Conservation (phyloP, 1,284 basidiomycete genomes). For the Tylopilus orsonianus region DNA sequence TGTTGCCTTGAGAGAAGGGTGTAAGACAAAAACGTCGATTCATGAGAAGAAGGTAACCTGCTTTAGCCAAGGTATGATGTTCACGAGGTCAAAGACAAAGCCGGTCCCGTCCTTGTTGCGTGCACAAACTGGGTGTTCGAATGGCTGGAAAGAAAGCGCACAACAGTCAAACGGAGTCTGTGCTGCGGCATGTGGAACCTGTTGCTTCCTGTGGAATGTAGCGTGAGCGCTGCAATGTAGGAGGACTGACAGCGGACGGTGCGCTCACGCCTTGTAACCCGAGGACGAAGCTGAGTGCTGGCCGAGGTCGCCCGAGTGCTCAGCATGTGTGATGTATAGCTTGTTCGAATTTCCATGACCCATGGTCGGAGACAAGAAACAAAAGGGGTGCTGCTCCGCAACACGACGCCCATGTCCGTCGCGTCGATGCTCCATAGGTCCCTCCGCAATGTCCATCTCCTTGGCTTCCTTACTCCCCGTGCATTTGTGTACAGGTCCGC, state of each 20-base stretch:
- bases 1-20: constrained; percentile 53
- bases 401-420: not conserved
- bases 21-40: constrained; percentile 20
- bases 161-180: constrained; percentile 89
- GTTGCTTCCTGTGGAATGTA: constrained; percentile 53
- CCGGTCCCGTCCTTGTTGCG: constrained; percentile 78
- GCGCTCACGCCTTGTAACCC: constrained; percentile 66
- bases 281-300: constrained; percentile 73
- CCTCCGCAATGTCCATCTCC: constrained; percentile 28
- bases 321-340: constrained; percentile 82
- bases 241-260: not conserved
- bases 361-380: constrained; percentile 43
- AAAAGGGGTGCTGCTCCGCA: constrained; percentile 6
- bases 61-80: constrained; percentile 94
- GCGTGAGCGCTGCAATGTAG: constrained; percentile 5
- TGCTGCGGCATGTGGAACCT: constrained; percentile 58
- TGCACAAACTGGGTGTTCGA: constrained; percentile 87
- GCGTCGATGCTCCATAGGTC: constrained; percentile 38
- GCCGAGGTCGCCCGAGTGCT: constrained; percentile 76
- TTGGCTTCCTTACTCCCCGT: constrained; percentile 37
- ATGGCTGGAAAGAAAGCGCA: constrained; percentile 89
- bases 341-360: constrained; percentile 86
- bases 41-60: constrained; percentile 39
- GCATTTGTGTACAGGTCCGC: constrained; percentile 13
- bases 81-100: constrained; percentile 81